Evolutionary conservation across 75 land plant genomes (phyloP), one percentile per base, ranked within the genome.

Genomic region (Picea sitchensis): DNA sequence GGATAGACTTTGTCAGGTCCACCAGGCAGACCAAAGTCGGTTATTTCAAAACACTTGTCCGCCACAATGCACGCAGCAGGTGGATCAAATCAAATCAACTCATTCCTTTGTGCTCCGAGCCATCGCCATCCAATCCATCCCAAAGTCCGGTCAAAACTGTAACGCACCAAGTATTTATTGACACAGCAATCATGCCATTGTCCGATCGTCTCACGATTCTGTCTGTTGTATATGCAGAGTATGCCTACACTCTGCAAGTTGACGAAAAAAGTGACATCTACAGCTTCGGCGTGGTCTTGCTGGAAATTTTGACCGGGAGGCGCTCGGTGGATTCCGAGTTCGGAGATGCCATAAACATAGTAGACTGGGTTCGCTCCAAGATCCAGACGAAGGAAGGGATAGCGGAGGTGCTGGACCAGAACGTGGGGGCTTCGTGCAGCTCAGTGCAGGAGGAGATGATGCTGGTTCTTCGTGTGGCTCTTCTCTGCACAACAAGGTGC

Each of bases 261-360:
- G 96, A 93, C 59, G 93, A 93, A 76, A 93, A 91, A 86, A 91
- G 96, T 68, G 96, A 94, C 78, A 90, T 94, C 4, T 94, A 94
- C 84, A 94, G 96, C 77, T 94, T 83, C 67, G 96, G 96, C 31
- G 96, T 94, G 54, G 96, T 94, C 18, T 32, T 94, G 73, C 77
- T 94, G 89, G 96, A 94, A 83, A 84, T 94, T 5, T 36, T 91
- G 75, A 94, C 82, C 15, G 82, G 82, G 31, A 47, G 79, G 34
- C n/a, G 89, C 38, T 86, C 94, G 58, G 90, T 90, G 73, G 94
- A 90, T 26, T 82, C 91, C 7, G 94, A 88, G 65, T 93, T 84
- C 65, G 96, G 96, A 3, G 96, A 93, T 3, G 94, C 88, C 31
- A 87, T 86, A 77, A 91, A 89, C 65, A 88, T 93, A 8, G 96